Evolutionary conservation across 306 rosid genomes (phyloP).

Genomic region (Vigna radiata): DNA sequence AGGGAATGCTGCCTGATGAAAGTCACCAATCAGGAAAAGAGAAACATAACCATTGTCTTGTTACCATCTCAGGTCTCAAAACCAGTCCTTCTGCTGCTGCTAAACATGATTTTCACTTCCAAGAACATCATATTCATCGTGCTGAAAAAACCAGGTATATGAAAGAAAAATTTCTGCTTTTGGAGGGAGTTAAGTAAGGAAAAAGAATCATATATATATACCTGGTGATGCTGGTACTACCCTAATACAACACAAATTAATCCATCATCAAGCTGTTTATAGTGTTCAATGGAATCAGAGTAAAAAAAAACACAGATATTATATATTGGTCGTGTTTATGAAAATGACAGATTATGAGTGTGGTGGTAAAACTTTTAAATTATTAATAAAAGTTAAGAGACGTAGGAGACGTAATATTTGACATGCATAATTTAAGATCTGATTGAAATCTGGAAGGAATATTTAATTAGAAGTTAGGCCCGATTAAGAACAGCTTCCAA

Average conservation of each 20-base stretch:
- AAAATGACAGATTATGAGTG: not conserved
- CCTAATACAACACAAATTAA: not conserved
- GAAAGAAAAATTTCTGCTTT: constrained; percentile 8
- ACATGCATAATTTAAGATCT: not conserved
- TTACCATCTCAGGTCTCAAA: not conserved
- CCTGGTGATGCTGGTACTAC: not conserved
- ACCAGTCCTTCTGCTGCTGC: not conserved
- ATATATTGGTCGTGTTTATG: not conserved
- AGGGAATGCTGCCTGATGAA: constrained; percentile 1
- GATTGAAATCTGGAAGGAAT: not conserved
- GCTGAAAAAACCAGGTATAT: not conserved
- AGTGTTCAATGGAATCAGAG: not conserved
- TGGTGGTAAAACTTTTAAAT: not conserved
- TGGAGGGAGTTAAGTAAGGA: not conserved
- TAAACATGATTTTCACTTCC: not conserved
- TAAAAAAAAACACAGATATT: not conserved
- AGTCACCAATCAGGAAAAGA: not conserved
- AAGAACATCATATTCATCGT: not conserved
- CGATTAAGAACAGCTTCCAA: not conserved
- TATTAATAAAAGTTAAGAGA: not conserved
- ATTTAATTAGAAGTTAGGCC: not conserved
- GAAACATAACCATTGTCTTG: not conserved
- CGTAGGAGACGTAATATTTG: not conserved
- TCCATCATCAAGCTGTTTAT: not conserved
- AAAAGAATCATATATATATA: not conserved